Evolutionary conservation across 495 filamentous ascomycete genomes (phyloP), one percentile per base, ranked within the genome.

Genomic region (Evansstolkia leycettana): DNA sequence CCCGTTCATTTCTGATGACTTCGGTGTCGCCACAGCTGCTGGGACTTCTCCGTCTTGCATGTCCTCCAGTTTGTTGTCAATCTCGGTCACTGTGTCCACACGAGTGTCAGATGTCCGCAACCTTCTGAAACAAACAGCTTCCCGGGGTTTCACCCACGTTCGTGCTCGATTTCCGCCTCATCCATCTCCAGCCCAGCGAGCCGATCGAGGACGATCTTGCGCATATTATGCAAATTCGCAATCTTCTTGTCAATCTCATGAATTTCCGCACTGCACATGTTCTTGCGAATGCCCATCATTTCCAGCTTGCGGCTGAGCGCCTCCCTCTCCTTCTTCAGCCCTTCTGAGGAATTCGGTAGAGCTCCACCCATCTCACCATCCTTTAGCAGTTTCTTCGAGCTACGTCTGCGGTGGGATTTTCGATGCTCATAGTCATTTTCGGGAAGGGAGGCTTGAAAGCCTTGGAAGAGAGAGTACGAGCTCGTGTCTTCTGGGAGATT

Each of bases 191-290:
- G 59, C n/a, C 68, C 74, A 3, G 87, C 89, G 44, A 99, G 58
- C 45, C 92, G 72, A 36, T 94, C 89, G 25, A 99, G 54, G 14
- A 96, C 80, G 38, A 96, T 94, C 57, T 80, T 80, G 45, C 90
- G 81, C 84, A 94, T 96, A 36, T 75, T 83, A 45, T 87, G 80
- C 35, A 96, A 64, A 54, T 96, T 99, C 20, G 86, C 72, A 26
- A 99, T 85, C 58, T 96, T 99, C 58, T 79, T 87, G 53, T 99
- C 90, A 33, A 99, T 93, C 52, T 99, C 90, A 28, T 76, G 76
- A 31, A 99, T 96, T 55, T 99, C 90, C 38, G 83, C 75, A 47
- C 85, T 89, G 51, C 87, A 87, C 90, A 99, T 94, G 43, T 94
- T 94, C 55, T 96, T 99, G 36, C 92, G 75, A 27, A 99, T 72